Evolutionary conservation across 2,329 filamentous ascomycete genomes (phyloP), one percentile per base, ranked within the genome.

Genomic region (Pseudocercospora ulei): DNA sequence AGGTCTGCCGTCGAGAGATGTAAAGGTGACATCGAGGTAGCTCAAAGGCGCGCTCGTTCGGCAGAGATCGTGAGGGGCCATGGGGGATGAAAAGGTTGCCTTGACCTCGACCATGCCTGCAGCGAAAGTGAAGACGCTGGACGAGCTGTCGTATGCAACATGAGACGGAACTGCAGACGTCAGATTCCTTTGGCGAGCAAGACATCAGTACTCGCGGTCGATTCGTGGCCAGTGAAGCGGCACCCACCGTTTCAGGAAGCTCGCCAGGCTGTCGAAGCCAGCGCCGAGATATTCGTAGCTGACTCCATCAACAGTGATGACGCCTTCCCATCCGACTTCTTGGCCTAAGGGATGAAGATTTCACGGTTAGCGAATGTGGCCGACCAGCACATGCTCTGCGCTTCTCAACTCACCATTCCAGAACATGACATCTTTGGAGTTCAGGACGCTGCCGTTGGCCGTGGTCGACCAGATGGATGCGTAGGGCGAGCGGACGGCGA

Each of bases 401-500:
- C n/a, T n/a, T n/a, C n/a, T n/a, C n/a, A n/a, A n/a, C n/a, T n/a
- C n/a, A 22, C 41, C 41, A 13, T 38, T 34, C 22, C 23, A 38
- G 23, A 43, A 43, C 5, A 22, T 23, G 7, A 22, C 35, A n/a
- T 30, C 24, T 14, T 24, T 31, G 31, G 19, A 34, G 20, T 44
- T 26, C n/a, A 43, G 19, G 16, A 25, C 14, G 5, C 14, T 35
- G 8, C 19, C 17, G 7, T 13, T 27, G 9, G 24, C 9, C 11
- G 41, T 39, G 1, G 41, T 20, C 8, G 33, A 25, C 78, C 80
- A 84, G 11, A 75, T 72, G 55, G 73, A 83, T 8, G 86, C 61
- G 50, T 86, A 87, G 0, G 82, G 82, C 5, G 76, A 80, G 44
- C 75, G 76, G 29, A 86, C 82, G 25, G 80, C 80, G 19, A 87